A percentile compares a stretch with the other conserved stretches of the same genome.
These are phyloP conservation scores for Neostapfia colusana DNA, from an alignment of 176 grass and related monocot species.

Conservation along the genomic window DNA sequence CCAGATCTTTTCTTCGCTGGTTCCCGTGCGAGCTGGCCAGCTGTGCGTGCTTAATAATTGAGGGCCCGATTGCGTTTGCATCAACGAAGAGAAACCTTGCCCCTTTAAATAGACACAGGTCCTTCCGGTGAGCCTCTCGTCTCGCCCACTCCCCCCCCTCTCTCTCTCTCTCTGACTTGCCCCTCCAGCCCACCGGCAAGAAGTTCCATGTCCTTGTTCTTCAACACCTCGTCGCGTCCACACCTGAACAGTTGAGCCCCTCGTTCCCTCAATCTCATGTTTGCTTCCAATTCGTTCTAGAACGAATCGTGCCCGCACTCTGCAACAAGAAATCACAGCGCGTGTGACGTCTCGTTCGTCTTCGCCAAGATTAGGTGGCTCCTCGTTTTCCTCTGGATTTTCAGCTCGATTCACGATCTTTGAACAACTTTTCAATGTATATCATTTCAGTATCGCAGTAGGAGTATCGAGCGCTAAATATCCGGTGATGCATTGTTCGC, in stretches of 20 bases:
- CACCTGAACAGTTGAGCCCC: conserved; percentile 40
- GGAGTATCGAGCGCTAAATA: background rate
- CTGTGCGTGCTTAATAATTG: conserved; percentile 38
- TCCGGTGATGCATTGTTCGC: conserved; percentile 44
- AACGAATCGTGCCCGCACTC: background rate
- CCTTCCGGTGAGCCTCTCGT: conserved; percentile 13
- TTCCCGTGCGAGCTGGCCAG: conserved; percentile 40
- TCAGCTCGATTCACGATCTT: conserved; percentile 15
- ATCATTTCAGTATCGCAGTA: conserved; percentile 1
- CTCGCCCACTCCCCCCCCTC: background rate
- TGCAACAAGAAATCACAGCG: background rate
- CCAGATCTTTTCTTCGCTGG: conserved; percentile 35
- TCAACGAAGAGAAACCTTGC: conserved; percentile 11
- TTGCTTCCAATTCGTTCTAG: conserved; percentile 15
- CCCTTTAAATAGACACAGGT: conserved; percentile 48
- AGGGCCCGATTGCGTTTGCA: conserved; percentile 23
- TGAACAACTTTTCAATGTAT: background rate
- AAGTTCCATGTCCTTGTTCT: background rate
- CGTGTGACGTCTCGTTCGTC: background rate
- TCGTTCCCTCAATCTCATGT: background rate
- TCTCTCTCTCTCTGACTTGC: background rate
- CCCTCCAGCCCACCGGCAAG: conserved; percentile 26
- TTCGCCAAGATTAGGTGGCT: conserved; percentile 36
- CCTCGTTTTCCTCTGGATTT: background rate
- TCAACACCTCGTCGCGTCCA: background rate